These are phyloP conservation scores for Calonectria crousiana DNA, from an alignment of 2,329 filamentous ascomycete genomes.

Conservation along the genomic window DNA sequence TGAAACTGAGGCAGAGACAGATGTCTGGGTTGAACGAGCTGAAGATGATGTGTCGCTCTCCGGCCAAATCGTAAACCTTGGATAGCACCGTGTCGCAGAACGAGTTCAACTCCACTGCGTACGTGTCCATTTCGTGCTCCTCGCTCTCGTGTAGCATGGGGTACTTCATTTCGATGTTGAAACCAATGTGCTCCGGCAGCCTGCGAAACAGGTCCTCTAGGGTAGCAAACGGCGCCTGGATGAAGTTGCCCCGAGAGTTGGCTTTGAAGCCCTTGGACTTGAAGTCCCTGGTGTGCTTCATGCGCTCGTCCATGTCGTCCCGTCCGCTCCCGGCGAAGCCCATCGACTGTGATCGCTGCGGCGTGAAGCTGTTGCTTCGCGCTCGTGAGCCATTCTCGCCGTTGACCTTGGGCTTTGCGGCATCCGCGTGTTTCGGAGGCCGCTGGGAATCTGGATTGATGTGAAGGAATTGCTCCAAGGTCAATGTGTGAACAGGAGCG, in stretches of 20 bases:
- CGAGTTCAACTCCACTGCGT: conserved; percentile 94
- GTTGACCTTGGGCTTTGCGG: conserved; percentile 41
- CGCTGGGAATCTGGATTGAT: conserved; percentile 72
- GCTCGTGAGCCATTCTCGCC: conserved; percentile 47
- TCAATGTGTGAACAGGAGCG: conserved; percentile 94
- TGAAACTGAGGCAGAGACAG: conserved; percentile 93
- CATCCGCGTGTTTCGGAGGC: conserved; percentile 22
- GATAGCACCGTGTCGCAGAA: conserved; percentile 94
- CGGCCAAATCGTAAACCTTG: conserved; percentile 89
- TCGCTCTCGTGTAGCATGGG: conserved; percentile 97
- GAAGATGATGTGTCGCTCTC: conserved; percentile 92
- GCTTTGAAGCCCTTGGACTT: conserved; percentile 96
- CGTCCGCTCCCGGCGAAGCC: conserved; percentile 59
- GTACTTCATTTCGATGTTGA: conserved; percentile 99
- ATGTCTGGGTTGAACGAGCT: conserved; percentile 98
- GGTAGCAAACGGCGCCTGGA: conserved; percentile 95
- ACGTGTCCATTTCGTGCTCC: conserved; percentile 96
- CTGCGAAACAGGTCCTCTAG: conserved; percentile 92
- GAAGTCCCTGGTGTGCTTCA: conserved; percentile 97
- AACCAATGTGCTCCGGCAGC: conserved; percentile 85
- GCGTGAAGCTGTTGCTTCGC: conserved; percentile 55
- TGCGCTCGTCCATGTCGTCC: conserved; percentile 76
- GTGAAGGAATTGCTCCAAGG: conserved; percentile 94
- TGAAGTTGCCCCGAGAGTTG: conserved; percentile 93
- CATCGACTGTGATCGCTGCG: conserved; percentile 67